Evolutionary conservation across 768 basidiomycete genomes (phyloP).

Genomic region (Russula lepida): DNA sequence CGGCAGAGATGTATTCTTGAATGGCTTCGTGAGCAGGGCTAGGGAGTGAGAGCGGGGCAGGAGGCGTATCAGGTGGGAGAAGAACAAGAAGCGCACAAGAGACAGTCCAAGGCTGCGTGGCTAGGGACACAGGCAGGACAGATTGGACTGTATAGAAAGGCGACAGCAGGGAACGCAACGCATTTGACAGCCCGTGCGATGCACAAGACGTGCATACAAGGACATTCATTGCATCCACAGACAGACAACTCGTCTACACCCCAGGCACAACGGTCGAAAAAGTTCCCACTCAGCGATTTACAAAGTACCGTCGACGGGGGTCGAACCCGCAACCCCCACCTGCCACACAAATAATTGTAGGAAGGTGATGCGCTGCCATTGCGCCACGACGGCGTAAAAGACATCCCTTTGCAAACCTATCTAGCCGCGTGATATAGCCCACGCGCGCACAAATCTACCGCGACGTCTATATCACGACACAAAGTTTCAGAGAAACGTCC

Average conservation of each 20-base stretch:
- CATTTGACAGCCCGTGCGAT: conserved; percentile 13
- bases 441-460: neutral
- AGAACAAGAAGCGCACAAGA: conserved; percentile 75
- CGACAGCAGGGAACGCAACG: conserved; percentile 48
- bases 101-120: conserved; percentile 65
- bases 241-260: no score
- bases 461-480: neutral
- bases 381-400: conserved; percentile 28
- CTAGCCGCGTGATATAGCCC: neutral
- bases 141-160: conserved; percentile 76
- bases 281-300: neutral
- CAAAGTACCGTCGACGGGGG: conserved; percentile 27
- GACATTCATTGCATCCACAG: conserved; percentile 54
- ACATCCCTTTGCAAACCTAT: neutral
- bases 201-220: conserved; percentile 53
- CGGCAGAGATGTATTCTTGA: conserved; percentile 50
- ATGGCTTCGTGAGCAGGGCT: conserved; percentile 38
- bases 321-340: conserved; percentile 32
- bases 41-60: conserved; percentile 32
- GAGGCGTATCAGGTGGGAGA: conserved; percentile 42
- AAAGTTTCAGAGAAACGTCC: neutral
- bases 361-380: conserved; percentile 32
- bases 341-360: conserved; percentile 20
- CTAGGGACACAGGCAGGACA: conserved; percentile 48
- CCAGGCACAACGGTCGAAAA: neutral